These are phyloP conservation scores for Asterophora lycoperdoides DNA, from an alignment of 768 basidiomycete species.

Conservation along the genomic window DNA sequence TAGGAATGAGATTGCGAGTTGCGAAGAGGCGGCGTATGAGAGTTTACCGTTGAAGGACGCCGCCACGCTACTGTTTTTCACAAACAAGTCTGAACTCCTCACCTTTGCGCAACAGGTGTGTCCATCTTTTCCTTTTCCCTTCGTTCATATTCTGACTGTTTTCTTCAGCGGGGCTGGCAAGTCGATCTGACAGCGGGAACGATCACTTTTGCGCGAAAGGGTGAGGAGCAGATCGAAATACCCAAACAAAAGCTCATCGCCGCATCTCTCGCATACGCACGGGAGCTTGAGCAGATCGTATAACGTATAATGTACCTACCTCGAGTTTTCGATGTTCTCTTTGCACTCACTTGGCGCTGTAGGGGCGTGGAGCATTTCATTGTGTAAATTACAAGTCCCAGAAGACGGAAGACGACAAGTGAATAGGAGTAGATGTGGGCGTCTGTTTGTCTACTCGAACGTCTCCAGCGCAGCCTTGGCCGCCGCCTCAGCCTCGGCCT, in stretches of 20 bases:
- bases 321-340: background rate
- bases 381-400: conserved; percentile 11
- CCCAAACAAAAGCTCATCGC: conserved; percentile 81
- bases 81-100: conserved; percentile 71
- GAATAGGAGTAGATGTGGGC: too few relatives aligned
- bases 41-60: conserved; percentile 89
- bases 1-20: conserved; percentile 96
- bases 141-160: conserved; percentile 1
- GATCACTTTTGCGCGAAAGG: conserved; percentile 77
- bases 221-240: conserved; percentile 80
- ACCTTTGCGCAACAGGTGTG: conserved; percentile 76
- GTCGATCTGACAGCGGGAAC: conserved; percentile 65
- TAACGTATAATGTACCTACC: conserved; percentile 48
- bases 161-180: conserved; percentile 74
- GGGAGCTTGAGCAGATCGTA: conserved; percentile 89
- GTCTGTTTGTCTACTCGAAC: conserved; percentile 36
- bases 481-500: conserved; percentile 79
- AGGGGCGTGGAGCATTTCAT: conserved; percentile 3
- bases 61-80: conserved; percentile 88
- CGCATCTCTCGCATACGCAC: conserved; percentile 74
- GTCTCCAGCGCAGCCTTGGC: conserved; percentile 82
- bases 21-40: conserved; percentile 91
- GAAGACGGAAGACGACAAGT: conserved; percentile 11
- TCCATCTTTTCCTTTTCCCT: conserved; percentile 16
- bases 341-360: background rate